Conservation (phyloP, 2,329 filamentous ascomycete genomes). For the Hymenoscyphus repandus region DNA sequence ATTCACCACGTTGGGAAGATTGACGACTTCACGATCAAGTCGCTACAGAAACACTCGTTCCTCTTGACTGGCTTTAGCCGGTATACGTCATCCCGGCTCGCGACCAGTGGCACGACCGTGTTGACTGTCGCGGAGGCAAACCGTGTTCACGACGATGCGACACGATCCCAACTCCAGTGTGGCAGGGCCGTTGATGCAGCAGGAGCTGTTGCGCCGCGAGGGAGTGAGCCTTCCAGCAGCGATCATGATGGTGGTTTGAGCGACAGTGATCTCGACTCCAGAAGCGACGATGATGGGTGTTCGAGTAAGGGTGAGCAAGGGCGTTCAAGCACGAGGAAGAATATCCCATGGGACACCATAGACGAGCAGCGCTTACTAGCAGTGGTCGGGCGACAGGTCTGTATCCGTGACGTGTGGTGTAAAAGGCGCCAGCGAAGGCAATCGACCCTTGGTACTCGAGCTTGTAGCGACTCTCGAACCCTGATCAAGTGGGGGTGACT, state of each 20-base stretch:
- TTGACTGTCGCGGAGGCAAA: constrained; percentile 10
- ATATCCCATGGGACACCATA: constrained; percentile 10
- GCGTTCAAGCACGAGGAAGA: constrained; percentile 8
- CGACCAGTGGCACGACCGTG: constrained; percentile 2
- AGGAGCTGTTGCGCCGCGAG: constrained; percentile 10
- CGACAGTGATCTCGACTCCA: neutral
- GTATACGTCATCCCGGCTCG: constrained; percentile 6
- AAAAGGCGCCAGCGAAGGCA: constrained; percentile 3
- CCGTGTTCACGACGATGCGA: constrained; percentile 7
- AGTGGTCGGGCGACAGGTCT: neutral
- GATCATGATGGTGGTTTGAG: constrained; percentile 11
- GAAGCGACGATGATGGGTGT: constrained; percentile 13
- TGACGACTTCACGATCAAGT: constrained; percentile 12
- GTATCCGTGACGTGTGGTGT: no score
- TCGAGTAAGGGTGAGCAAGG: constrained; percentile 6
- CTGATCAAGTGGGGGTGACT: no score
- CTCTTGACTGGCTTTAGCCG: constrained; percentile 15
- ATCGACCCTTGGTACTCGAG: constrained; percentile 16
- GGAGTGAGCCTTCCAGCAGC: constrained; percentile 9
- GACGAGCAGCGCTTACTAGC: constrained; percentile 16
- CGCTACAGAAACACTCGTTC: constrained; percentile 6
- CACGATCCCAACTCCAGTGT: constrained; percentile 5
- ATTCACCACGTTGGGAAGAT: constrained; percentile 13
- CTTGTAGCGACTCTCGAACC: constrained; percentile 9
- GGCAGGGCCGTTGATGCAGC: constrained; percentile 14